Base-by-base conservation (phyloP, 2,329 filamentous ascomycete genomes). In the Stylonectria norvegica region DNA sequence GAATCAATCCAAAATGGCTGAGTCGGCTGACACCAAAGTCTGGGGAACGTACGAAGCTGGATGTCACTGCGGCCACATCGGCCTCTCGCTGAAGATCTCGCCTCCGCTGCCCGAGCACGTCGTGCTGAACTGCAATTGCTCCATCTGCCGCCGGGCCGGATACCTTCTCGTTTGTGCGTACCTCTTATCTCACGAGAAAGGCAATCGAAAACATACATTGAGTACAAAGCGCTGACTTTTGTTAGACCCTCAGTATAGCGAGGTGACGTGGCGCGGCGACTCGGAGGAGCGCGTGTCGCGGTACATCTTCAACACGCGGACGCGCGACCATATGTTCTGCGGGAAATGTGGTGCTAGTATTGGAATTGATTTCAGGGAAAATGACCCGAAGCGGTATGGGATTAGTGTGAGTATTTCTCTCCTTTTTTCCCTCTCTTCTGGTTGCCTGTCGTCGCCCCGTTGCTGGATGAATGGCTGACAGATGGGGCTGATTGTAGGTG, bases 1-100 rank as follows among this genome's bases (percentile, higher is more conserved):
- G n/a, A n/a, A n/a, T 10, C 22, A 5, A n/a, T 15, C 4, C 5
- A 41, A 14, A 5, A 58, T 54, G 47, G 22, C 50, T 5, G 35
- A 32, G 30, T 14, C 39, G 5, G 20, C 46, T 25, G 36, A 46
- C n/a, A 36, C 28, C 5, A 53, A 59, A 35, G 38, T 49, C 4
- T 62, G 55, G 32, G 57, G 48, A 34, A 71, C 67, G 2, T 76
- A 79, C 56, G 58, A 68, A 32, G 72, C 65, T 9, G 69, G 68
- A 40, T 79, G 74, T 47, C 74, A 78, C 54, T 78, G 75, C 57
- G 74, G 73, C 31, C 67, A 67, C 38, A 65, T 79, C 43, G 60
- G 66, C 43, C 72, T 75, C 50, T 63, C 65, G 11, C 61, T 75
- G 19, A 68, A 64, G 15, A 63, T 78, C 31, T 70, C 69, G 20